Evolutionary conservation across 2,329 filamentous ascomycete species (phyloP).

Genomic region (Colletotrichum incanum): DNA sequence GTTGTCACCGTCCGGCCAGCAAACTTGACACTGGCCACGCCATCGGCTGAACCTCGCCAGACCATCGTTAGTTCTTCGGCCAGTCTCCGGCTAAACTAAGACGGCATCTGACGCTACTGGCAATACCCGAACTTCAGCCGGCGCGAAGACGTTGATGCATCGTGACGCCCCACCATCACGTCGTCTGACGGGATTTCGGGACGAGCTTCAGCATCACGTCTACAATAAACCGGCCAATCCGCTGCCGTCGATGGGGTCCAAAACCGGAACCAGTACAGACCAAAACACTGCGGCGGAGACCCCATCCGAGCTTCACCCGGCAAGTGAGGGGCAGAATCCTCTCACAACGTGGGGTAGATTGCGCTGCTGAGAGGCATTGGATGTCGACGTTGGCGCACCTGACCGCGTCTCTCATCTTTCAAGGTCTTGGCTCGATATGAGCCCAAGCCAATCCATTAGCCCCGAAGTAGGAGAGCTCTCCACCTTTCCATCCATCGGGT

Average conservation of each 20-base stretch:
- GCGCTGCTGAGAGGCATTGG: constrained; percentile 12
- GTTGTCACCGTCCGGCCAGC: background rate
- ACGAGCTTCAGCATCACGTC: constrained; percentile 34
- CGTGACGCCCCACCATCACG: background rate
- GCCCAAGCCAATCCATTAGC: background rate
- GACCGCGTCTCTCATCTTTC: constrained; percentile 9
- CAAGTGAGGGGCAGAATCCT: constrained; percentile 30
- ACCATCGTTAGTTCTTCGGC: background rate
- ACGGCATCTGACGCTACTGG: background rate
- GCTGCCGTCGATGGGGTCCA: constrained; percentile 7
- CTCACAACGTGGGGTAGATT: constrained; percentile 35
- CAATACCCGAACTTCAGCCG: constrained; percentile 28
- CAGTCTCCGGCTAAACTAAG: background rate
- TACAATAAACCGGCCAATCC: constrained; percentile 28
- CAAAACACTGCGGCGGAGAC: constrained; percentile 1
- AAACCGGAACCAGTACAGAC: constrained; percentile 4
- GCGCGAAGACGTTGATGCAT: background rate
- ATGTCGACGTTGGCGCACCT: constrained; percentile 13
- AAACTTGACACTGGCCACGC: background rate
- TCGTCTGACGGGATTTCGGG: constrained; percentile 40
- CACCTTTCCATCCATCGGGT: constrained; percentile 13
- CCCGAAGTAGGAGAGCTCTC: constrained; percentile 1
- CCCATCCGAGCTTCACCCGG: constrained; percentile 29
- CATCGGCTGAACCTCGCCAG: constrained; percentile 10
- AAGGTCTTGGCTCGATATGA: background rate